A percentile compares a stretch with the other conserved stretches of the same genome.
Evolutionary conservation across 1,284 basidiomycete species (phyloP).

Genomic region (Papiliotrema terrestris): DNA sequence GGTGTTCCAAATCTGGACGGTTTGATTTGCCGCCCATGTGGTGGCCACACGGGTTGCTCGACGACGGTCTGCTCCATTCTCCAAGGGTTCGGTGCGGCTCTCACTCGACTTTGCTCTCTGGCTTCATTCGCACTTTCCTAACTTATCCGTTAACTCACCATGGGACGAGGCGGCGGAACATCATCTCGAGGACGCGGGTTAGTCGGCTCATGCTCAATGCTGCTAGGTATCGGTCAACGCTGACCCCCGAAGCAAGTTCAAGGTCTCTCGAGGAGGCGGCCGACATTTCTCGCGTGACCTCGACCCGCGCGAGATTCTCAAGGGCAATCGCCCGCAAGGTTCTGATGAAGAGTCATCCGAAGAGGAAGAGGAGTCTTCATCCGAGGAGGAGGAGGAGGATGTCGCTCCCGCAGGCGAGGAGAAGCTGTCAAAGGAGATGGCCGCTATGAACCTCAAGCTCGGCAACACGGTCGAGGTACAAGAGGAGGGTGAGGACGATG

Average conservation of each 20-base stretch:
- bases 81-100: not conserved
- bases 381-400: slow-evolving; percentile 37
- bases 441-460: slow-evolving; percentile 42
- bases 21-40: not conserved
- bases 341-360: slow-evolving; percentile 29
- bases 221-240: too few relatives aligned
- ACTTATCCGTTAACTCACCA: not conserved
- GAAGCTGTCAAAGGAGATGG: slow-evolving; percentile 45
- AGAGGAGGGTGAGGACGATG: slow-evolving; percentile 29
- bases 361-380: slow-evolving; percentile 26
- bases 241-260: slow-evolving; percentile 58
- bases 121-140: not conserved
- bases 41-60: not conserved
- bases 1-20: not conserved
- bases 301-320: slow-evolving; percentile 23
- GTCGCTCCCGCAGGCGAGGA: slow-evolving; percentile 20
- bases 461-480: slow-evolving; percentile 41
- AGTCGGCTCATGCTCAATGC: slow-evolving; percentile 4
- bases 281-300: slow-evolving; percentile 66
- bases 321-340: slow-evolving; percentile 12
- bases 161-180: slow-evolving; percentile 31
- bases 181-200: slow-evolving; percentile 44
- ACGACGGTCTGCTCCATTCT: not conserved
- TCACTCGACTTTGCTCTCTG: not conserved
- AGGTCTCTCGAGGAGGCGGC: slow-evolving; percentile 80